These are phyloP conservation scores for Macrocystidia cucumis DNA, from an alignment of 1,284 basidiomycete genomes.

Conservation along the genomic window DNA sequence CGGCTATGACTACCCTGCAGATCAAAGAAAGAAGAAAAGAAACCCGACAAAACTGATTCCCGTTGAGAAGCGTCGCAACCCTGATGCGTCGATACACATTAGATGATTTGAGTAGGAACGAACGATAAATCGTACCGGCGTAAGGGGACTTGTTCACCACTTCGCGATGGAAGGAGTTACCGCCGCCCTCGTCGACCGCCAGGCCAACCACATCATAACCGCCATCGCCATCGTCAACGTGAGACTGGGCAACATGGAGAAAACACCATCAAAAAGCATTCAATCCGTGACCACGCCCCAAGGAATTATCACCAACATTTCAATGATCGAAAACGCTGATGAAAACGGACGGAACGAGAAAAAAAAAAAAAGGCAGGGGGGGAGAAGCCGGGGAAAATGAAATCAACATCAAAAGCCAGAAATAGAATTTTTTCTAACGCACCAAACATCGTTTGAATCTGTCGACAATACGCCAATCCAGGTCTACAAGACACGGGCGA, in stretches of 20 bases:
- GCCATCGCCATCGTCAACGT: conserved; percentile 36
- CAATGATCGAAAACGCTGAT: conserved; percentile 37
- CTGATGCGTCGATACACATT: no score
- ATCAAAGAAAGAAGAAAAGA: no score
- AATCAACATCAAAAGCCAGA: not conserved
- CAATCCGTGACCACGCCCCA: no score
- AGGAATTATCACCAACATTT: conserved; percentile 33
- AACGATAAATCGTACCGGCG: no score
- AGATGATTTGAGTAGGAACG: no score
- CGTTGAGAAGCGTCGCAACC: no score
- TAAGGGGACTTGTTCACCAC: no score
- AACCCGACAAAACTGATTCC: no score
- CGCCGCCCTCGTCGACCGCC: conserved; percentile 39
- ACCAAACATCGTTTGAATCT: conserved; percentile 46
- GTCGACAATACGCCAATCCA: conserved; percentile 42
- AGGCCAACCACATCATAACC: conserved; percentile 37
- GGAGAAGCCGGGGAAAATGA: no score
- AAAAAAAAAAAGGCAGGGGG: conserved; percentile 1
- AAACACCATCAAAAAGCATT: no score
- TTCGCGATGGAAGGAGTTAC: conserved; percentile 13
- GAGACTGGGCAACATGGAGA: conserved; percentile 24
- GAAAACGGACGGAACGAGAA: conserved; percentile 1
- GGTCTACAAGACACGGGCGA: no score
- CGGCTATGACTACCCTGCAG: no score
- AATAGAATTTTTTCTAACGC: conserved; percentile 10